Evolutionary conservation across 2,329 filamentous ascomycete genomes (phyloP), one percentile per base, ranked within the genome.

Genomic region (Colletotrichum tropicicola): DNA sequence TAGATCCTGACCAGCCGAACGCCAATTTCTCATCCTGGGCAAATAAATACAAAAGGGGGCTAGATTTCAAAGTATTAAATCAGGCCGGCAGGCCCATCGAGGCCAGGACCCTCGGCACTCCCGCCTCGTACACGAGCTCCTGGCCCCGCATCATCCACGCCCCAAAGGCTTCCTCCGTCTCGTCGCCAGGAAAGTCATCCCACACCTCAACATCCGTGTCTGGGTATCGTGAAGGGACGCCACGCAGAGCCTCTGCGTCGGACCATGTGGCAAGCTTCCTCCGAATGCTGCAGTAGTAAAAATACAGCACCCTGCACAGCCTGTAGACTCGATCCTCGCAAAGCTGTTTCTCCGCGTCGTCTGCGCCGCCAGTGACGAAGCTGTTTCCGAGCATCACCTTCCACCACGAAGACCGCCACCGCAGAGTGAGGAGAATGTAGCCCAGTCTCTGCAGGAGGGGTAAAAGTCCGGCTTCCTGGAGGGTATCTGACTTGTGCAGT

Each of bases 321-420:
- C 76, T 68, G 37, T 77, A 74, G 8, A 80, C 79, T 4, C 79
- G 76, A 27, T 77, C 73, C 41, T 78, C 71, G 35, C 79, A 80
- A 41, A 77, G 74, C 60, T 78, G 76, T 68, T 78, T 73, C 39
- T 70, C 73, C 1, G 75, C 76, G 23, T 79, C 77, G 3, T 73
- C 73, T 25, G 70, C 70, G 19, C 70, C 68, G 25, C 76, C 75
- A 13, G 76, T 75, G 8, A 9, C 19, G 32, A 41, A 8, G 9
- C 23, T 3, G 48, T 80, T 77, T 6, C 79, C 79, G 8, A 80
- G 76, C 3, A 44, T 44, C 3, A 73, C 73, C 44, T 75, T 75
- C 80, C 80, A 81, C 80, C 79, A 82, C 4, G 79, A 79, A 2
- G 78, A 73, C 23, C 79, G 77, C 78, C 79, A 82, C 7, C 80